These are phyloP conservation scores for Berberis thunbergii DNA, from an alignment of 164 flowering plant genomes.

Conservation along the genomic window DNA sequence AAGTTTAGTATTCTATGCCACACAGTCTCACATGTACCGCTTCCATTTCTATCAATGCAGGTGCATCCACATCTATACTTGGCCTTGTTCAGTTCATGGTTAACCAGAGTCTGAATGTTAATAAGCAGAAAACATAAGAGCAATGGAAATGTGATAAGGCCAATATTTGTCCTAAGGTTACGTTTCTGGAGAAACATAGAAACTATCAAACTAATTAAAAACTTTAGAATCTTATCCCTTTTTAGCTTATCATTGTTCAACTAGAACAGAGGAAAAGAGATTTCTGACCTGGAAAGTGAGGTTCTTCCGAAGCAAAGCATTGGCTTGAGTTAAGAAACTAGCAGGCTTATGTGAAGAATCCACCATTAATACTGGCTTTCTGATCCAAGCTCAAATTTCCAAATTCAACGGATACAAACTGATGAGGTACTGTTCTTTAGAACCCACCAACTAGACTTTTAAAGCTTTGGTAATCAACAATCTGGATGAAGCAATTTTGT, in stretches of 20 bases:
- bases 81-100: constrained; percentile 39
- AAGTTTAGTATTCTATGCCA: constrained; percentile 58
- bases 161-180: constrained; percentile 34
- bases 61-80: constrained; percentile 60
- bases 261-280: not conserved
- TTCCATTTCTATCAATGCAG: constrained; percentile 42
- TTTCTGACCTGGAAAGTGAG: constrained; percentile 25
- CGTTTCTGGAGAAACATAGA: constrained; percentile 47
- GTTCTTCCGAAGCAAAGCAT: constrained; percentile 27
- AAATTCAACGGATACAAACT: too few species aligned
- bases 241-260: too few species aligned
- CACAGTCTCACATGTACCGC: constrained; percentile 52
- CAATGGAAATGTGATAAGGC: constrained; percentile 50
- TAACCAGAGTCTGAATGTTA: constrained; percentile 38
- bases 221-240: too few species aligned
- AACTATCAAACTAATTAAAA: not conserved
- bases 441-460: too few species aligned
- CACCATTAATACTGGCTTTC: too few species aligned
- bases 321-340: constrained; percentile 23
- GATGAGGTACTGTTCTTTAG: too few species aligned
- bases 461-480: too few species aligned
- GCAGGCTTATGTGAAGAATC: constrained; percentile 29
- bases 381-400: too few species aligned
- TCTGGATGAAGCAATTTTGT: too few species aligned
- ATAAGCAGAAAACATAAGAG: constrained; percentile 46